Conservation (phyloP, 1,284 basidiomycete genomes). For the Trichosporon coremiiforme region DNA sequence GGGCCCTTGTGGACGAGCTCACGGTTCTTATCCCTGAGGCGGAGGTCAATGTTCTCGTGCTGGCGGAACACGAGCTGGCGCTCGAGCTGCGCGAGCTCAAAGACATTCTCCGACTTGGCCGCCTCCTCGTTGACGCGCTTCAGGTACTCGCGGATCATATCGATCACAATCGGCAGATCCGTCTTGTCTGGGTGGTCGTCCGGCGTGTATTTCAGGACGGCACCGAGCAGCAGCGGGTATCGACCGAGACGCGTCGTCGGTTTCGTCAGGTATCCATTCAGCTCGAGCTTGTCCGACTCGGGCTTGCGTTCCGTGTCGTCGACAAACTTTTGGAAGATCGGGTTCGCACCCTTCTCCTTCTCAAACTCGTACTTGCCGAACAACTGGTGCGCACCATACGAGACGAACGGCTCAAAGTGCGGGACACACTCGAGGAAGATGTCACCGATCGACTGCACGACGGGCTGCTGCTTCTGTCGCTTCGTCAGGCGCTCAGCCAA, state of each 20-base stretch:
- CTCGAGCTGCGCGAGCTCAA: constrained; percentile 87
- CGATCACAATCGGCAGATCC: constrained; percentile 75
- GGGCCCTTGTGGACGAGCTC: constrained; percentile 94
- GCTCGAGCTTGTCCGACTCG: constrained; percentile 92
- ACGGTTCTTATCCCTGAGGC: constrained; percentile 80
- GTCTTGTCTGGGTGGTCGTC: constrained; percentile 88
- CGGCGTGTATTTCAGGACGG: constrained; percentile 88
- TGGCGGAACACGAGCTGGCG: constrained; percentile 82
- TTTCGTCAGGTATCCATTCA: constrained; percentile 98
- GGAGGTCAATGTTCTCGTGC: constrained; percentile 83
- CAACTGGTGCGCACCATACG: constrained; percentile 93
- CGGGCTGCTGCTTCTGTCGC: constrained; percentile 89
- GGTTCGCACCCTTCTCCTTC: constrained; percentile 92
- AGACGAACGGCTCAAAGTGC: constrained; percentile 87
- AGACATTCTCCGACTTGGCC: constrained; percentile 88
- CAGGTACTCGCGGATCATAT: constrained; percentile 79
- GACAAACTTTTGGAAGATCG: constrained; percentile 93
- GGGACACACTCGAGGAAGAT: constrained; percentile 86
- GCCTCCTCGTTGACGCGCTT: constrained; percentile 87
- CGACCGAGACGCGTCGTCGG: constrained; percentile 95
- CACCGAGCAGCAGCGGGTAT: constrained; percentile 91
- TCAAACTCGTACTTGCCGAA: constrained; percentile 99
- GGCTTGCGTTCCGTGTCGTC: constrained; percentile 91
- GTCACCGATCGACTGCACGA: constrained; percentile 91
- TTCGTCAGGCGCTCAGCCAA: constrained; percentile 92